Evolutionary conservation across 1,284 basidiomycete genomes (phyloP).

Genomic region (Ceratobasidium theobromae): DNA sequence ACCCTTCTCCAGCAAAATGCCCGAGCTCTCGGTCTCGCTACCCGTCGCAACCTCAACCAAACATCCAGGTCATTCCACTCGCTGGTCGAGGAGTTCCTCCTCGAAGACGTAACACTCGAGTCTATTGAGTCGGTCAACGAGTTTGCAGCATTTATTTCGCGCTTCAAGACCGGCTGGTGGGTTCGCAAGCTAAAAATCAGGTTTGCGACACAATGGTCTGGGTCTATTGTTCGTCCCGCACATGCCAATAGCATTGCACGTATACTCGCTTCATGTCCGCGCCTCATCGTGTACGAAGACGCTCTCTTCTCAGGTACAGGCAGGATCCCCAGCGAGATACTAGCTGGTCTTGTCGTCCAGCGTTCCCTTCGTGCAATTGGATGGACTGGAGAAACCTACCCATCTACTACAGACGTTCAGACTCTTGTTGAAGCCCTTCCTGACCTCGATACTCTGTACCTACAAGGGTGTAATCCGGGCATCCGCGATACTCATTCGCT

Average conservation of each 20-base stretch:
- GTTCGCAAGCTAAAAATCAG: slow-evolving; percentile 12
- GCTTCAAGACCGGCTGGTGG: background rate
- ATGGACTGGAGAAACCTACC: slow-evolving; percentile 20
- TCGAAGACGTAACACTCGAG: slow-evolving; percentile 15
- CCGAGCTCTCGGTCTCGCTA: slow-evolving; percentile 8
- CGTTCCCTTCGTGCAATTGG: slow-evolving; percentile 17
- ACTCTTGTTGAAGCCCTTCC: slow-evolving; percentile 4
- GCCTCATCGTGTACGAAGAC: slow-evolving; percentile 9
- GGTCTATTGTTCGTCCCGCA: slow-evolving; percentile 1
- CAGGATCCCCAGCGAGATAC: background rate
- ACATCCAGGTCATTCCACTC: slow-evolving; percentile 9
- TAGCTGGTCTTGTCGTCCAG: slow-evolving; percentile 2
- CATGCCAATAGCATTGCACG: slow-evolving; percentile 11
- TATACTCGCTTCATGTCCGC: slow-evolving; percentile 16
- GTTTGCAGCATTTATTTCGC: slow-evolving; percentile 6
- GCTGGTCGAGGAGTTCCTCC: background rate
- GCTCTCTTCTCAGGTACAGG: slow-evolving; percentile 13
- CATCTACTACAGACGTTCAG: slow-evolving; percentile 12
- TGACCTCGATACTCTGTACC: slow-evolving; percentile 17
- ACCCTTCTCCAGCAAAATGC: background rate
- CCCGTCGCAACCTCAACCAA: slow-evolving; percentile 10
- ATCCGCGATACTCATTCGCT: background rate
- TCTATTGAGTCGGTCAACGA: slow-evolving; percentile 11
- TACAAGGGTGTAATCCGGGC: slow-evolving; percentile 24
- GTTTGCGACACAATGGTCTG: slow-evolving; percentile 17